Evolutionary conservation across 2,329 filamentous ascomycete species (phyloP).

Genomic region (Microdochium trichocladiopsis): DNA sequence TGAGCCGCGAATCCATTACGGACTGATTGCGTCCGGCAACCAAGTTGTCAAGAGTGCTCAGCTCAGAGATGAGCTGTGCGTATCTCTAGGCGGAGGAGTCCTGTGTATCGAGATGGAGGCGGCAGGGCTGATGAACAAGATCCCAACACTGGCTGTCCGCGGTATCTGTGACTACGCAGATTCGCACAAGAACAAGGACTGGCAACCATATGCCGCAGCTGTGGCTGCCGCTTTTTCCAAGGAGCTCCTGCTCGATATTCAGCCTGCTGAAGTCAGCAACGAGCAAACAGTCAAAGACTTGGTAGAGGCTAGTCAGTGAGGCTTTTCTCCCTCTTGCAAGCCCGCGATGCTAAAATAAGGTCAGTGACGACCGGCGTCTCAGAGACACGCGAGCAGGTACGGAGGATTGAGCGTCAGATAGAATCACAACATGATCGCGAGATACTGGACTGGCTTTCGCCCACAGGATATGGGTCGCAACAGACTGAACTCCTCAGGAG

Average conservation of each 20-base stretch:
- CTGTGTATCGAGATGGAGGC: slow-evolving; percentile 25
- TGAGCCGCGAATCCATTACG: slow-evolving; percentile 21
- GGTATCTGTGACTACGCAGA: slow-evolving; percentile 24
- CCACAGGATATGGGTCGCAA: no score
- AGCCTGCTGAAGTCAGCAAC: no score
- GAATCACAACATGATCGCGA: no score
- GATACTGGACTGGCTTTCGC: no score
- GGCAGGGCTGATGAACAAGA: slow-evolving; percentile 19
- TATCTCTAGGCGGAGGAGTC: slow-evolving; percentile 11
- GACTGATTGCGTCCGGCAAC: slow-evolving; percentile 24
- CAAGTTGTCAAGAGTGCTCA: slow-evolving; percentile 18
- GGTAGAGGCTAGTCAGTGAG: no score
- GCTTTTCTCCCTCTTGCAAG: no score
- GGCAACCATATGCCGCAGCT: slow-evolving; percentile 23
- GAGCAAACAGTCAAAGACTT: no score
- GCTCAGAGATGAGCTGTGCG: slow-evolving; percentile 14
- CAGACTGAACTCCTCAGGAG: no score
- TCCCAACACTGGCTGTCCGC: slow-evolving; percentile 20
- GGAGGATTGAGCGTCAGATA: no score
- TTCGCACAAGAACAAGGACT: slow-evolving; percentile 9
- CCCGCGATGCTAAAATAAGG: no score
- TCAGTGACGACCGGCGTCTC: no score
- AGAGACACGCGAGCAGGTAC: no score
- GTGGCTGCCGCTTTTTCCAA: slow-evolving; percentile 19
- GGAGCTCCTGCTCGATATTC: background rate